Base-by-base conservation (phyloP, 2,329 filamentous ascomycete species). In the Onygenales sp. region DNA sequence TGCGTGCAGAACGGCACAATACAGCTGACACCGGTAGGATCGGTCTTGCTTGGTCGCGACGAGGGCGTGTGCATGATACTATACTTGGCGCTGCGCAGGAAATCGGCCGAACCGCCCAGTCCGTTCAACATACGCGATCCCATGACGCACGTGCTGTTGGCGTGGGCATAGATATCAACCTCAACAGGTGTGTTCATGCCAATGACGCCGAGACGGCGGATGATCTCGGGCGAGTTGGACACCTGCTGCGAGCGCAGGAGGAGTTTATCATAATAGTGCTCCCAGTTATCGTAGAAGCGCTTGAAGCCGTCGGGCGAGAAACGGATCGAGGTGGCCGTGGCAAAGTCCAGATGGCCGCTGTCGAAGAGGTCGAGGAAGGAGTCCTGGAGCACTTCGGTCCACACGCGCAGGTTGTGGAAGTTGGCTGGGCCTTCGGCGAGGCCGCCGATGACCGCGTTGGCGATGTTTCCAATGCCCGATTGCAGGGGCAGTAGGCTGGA, bases 171-270 rank as follows among this genome's bases (percentile, higher is more conserved):
- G 64, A 95, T 94, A 72, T 95, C 90, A 13, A 95, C 89, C 73
- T 95, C 90, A 46, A 95, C 88, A 21, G 89, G 89, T 0, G 89
- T 95, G 79, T 95, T 95, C 89, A 95, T 95, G 68, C 88, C 89
- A 62, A 95, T 95, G 60, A 90, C 84, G 57, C 89, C 89, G 1
- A 95, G 77, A 31, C 89, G 82, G 53, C 88, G 83, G 74, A 95
- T 95, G 72, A 95, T 90, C 72, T 95, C 89, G 55, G 89, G 89
- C 2, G 84, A 86, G 78, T 95, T 95, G 64, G 86, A 91, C 8
- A 95, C 87, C 67, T 87, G 82, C 74, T 95, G 89, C n/a, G 85
- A 85, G 58, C 90, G 87, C 47, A 95, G 83, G 54, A 95, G 85
- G 2, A 94, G 81, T 75, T 91, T 92, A 66, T 85, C 79, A 49